Percentiles rank a stretch among this genome's conserved stretches.
These are phyloP conservation scores for Ascosphaera apis DNA, from an alignment of 2,329 filamentous ascomycete species.

Conservation along the genomic window DNA sequence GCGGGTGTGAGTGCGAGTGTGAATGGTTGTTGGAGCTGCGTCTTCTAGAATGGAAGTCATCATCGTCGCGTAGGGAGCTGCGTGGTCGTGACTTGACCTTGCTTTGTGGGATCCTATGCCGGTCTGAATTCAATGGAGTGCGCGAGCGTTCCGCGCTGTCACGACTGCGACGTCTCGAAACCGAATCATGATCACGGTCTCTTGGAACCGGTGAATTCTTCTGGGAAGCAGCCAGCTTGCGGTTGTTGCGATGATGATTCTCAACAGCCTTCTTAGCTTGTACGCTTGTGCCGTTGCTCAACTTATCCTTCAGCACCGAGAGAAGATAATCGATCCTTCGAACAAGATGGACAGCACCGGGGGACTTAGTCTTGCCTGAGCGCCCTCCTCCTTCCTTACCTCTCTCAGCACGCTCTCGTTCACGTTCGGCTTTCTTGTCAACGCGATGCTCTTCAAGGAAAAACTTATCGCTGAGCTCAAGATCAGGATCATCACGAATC, in stretches of 20 bases:
- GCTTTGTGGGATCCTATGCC: conserved; percentile 8
- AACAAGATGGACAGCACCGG: conserved; percentile 90
- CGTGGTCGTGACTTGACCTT: conserved; percentile 1
- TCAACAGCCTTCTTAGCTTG: conserved; percentile 60
- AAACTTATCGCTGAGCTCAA: conserved; percentile 72
- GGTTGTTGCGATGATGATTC: conserved; percentile 88
- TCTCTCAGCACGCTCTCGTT: conserved; percentile 41
- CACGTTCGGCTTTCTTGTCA: conserved; percentile 86
- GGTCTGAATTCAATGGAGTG: conserved; percentile 18
- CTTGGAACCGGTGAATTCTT: conserved; percentile 18
- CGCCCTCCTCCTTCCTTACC: conserved; percentile 20
- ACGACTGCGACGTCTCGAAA: conserved; percentile 17
- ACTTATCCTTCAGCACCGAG: conserved; percentile 80
- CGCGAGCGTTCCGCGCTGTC: conserved; percentile 21
- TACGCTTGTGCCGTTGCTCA: conserved; percentile 36
- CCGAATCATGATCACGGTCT: conserved; percentile 18
- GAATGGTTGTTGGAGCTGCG: conserved; percentile 1
- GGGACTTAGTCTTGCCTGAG: conserved; percentile 43
- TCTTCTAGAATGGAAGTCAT: conserved; percentile 1
- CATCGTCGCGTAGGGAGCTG: not conserved
- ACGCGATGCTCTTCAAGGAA: conserved; percentile 97
- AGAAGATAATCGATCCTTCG: conserved; percentile 85
- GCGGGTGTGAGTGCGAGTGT: too few species aligned
- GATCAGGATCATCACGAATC: conserved; percentile 75
- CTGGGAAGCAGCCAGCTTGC: conserved; percentile 31